phyloP scores from a whole-genome alignment of 2,329 filamentous ascomycete species.

The Plectosphaerella plurivora region DNA sequence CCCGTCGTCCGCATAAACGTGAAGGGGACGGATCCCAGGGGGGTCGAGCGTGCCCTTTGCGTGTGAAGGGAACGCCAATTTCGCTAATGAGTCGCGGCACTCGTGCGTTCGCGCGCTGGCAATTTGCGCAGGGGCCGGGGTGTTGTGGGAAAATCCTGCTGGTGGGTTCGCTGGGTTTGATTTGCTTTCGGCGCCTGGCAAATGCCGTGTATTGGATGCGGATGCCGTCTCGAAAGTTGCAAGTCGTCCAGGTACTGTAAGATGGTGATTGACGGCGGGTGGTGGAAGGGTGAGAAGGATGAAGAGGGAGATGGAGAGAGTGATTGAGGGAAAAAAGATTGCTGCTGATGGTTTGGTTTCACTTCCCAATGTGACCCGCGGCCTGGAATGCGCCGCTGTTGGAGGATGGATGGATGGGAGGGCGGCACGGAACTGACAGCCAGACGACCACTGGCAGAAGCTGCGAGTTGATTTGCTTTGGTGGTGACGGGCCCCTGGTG shows the following conservation, averaged over 20 bases:
- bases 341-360: too few species aligned
- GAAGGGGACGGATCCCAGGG: conserved; percentile 18
- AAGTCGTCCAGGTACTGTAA: too few species aligned
- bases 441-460: too few species aligned
- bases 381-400: too few species aligned
- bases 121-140: conserved; percentile 22
- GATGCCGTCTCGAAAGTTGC: too few species aligned
- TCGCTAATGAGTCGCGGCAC: conserved; percentile 32
- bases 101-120: conserved; percentile 17
- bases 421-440: too few species aligned
- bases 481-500: too few species aligned
- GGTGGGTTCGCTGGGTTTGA: conserved; percentile 2
- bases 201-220: too few species aligned
- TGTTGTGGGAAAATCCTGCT: conserved; percentile 3
- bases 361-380: too few species aligned
- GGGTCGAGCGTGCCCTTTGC: conserved; percentile 16
- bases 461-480: too few species aligned
- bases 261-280: neutral
- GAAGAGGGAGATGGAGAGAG: neutral
- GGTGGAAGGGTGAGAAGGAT: neutral
- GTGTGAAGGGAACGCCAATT: conserved; percentile 22
- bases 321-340: too few species aligned
- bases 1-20: conserved; percentile 27
- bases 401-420: too few species aligned
- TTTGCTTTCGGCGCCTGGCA: neutral